Evolutionary conservation across 169 alveolate species (phyloP).

Genomic region (Theileria orientalis): DNA sequence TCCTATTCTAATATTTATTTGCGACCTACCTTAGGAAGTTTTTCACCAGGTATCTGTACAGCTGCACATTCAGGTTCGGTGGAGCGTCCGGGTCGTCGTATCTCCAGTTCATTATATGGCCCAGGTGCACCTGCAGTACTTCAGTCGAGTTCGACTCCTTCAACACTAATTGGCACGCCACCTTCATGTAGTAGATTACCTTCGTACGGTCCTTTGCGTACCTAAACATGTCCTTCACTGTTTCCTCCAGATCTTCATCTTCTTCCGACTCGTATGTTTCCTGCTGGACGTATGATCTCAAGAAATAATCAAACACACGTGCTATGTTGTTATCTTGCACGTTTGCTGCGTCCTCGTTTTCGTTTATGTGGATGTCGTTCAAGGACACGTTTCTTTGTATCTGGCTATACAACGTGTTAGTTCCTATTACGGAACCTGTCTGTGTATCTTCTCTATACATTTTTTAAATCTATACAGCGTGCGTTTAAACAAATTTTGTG

Average conservation of each 20-base stretch:
- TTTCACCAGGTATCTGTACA: constrained; percentile 70
- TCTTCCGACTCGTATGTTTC: constrained; percentile 40
- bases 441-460: constrained; percentile 18
- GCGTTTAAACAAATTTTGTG: too few species aligned
- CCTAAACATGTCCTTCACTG: constrained; percentile 39
- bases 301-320: constrained; percentile 71
- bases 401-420: constrained; percentile 24
- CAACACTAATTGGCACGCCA: constrained; percentile 50
- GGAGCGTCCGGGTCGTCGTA: constrained; percentile 62
- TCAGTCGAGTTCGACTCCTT: constrained; percentile 65
- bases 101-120: constrained; percentile 73
- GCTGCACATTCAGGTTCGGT: constrained; percentile 69
- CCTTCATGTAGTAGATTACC: constrained; percentile 61
- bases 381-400: constrained; percentile 14
- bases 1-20: too few species aligned
- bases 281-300: constrained; percentile 62
- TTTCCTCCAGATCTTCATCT: constrained; percentile 64
- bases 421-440: not conserved
- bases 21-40: constrained; percentile 54
- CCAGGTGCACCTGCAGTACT: constrained; percentile 70
- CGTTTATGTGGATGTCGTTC: constrained; percentile 28
- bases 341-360: constrained; percentile 71
- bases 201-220: constrained; percentile 48
- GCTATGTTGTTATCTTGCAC: constrained; percentile 79
- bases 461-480: not conserved